Conservation (phyloP, 805 yeast species). For the Ogataea nakhonphanomensis region DNA sequence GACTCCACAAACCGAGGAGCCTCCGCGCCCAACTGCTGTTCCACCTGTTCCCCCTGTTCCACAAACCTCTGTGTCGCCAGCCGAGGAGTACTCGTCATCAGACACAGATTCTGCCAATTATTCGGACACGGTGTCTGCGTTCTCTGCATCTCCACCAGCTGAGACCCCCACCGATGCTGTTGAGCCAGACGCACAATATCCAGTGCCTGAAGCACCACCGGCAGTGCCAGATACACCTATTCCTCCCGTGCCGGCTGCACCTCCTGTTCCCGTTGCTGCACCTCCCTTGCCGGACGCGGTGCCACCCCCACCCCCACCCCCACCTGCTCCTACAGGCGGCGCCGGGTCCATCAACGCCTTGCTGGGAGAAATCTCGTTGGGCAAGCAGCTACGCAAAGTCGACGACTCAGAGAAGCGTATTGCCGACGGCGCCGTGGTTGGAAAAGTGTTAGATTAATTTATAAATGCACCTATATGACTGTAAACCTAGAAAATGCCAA, state of each 20-base stretch:
- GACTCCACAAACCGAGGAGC: constrained; percentile 18
- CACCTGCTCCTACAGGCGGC: constrained; percentile 31
- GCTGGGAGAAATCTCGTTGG: constrained; percentile 55
- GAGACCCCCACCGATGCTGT: too few relatives aligned
- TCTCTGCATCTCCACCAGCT: too few relatives aligned
- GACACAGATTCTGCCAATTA: too few relatives aligned
- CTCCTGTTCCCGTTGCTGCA: constrained; percentile 20
- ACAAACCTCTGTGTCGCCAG: background rate
- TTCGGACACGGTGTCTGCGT: too few relatives aligned
- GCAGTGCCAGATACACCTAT: constrained; percentile 7
- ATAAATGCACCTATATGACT: constrained; percentile 8
- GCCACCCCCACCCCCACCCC: constrained; percentile 36
- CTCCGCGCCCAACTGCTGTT: constrained; percentile 17
- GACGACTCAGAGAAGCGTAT: constrained; percentile 45
- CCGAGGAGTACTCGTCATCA: too few relatives aligned
- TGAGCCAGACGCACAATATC: too few relatives aligned
- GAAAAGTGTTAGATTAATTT: constrained; percentile 40
- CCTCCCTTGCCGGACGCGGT: constrained; percentile 23
- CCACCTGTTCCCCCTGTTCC: constrained; percentile 18
- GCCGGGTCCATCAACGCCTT: constrained; percentile 35
- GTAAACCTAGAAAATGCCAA: constrained; percentile 18
- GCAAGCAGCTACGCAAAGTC: constrained; percentile 50
- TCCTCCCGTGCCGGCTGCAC: constrained; percentile 5
- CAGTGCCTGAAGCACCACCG: too few relatives aligned
- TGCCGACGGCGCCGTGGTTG: constrained; percentile 45